Conservation (phyloP, 257 asterid genomes). For the Gentiana straminea region DNA sequence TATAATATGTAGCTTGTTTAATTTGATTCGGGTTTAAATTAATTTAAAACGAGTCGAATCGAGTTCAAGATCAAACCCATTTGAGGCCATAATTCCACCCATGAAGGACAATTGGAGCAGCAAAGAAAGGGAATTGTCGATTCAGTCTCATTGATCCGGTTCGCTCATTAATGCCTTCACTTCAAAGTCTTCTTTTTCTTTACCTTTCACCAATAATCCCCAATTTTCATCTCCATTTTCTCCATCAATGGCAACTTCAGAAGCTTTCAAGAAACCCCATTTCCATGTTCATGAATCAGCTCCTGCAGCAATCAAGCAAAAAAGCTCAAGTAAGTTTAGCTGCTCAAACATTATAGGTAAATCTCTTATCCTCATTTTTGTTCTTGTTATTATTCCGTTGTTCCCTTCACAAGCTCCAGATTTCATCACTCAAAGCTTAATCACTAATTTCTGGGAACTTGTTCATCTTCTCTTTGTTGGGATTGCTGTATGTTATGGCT, state of each 20-base stretch:
- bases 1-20: too few relatives aligned
- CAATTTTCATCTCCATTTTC: conserved; percentile 12
- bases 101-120: too few relatives aligned
- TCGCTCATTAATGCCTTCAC: conserved; percentile 12
- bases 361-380: conserved; percentile 29
- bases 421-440: conserved; percentile 29
- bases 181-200: conserved; percentile 49
- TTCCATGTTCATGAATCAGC: conserved; percentile 11
- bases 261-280: conserved; percentile 29
- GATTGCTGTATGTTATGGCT: conserved; percentile 64
- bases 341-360: conserved; percentile 37
- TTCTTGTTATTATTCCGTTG: conserved; percentile 46
- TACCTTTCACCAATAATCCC: conserved; percentile 29
- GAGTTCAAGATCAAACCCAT: too few relatives aligned
- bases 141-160: too few relatives aligned
- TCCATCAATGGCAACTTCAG: conserved; percentile 29
- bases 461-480: conserved; percentile 72
- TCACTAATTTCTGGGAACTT: conserved; percentile 60
- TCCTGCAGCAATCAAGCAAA: conserved; percentile 14
- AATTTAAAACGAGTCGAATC: too few relatives aligned
- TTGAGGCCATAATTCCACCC: too few relatives aligned
- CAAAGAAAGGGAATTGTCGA: too few relatives aligned
- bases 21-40: too few relatives aligned
- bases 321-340: conserved; percentile 30
- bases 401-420: conserved; percentile 75